These are phyloP conservation scores for Phytopythium sindhum DNA, from an alignment of 352 stramenopile species.

Conservation along the genomic window DNA sequence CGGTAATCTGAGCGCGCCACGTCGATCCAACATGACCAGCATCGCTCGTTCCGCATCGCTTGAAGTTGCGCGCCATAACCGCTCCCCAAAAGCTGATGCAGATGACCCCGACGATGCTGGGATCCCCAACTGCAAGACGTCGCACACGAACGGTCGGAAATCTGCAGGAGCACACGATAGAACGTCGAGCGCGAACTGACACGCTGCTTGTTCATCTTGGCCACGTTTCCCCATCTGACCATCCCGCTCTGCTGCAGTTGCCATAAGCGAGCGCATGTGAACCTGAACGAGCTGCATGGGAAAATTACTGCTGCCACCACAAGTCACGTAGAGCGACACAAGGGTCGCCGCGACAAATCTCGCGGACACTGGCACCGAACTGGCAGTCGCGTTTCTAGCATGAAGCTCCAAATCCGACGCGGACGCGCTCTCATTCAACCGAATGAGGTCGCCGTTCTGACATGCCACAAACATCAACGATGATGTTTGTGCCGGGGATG, in stretches of 20 bases:
- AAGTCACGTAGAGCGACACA: conserved; percentile 63
- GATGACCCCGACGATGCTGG: background rate
- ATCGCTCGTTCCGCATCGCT: conserved; percentile 4
- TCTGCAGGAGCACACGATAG: conserved; percentile 50
- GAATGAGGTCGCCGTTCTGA: conserved; percentile 54
- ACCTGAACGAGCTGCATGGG: conserved; percentile 64
- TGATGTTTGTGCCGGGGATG: conserved; percentile 8
- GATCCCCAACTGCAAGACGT: conserved; percentile 23
- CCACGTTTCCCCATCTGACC: background rate
- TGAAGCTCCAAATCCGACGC: conserved; percentile 45
- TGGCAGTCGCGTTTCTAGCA: conserved; percentile 1
- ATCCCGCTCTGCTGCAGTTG: background rate
- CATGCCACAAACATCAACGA: conserved; percentile 61
- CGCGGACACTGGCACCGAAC: background rate
- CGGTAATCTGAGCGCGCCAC: background rate
- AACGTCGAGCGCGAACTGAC: conserved; percentile 47
- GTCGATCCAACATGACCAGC: conserved; percentile 5
- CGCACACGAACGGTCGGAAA: conserved; percentile 45
- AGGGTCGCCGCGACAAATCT: conserved; percentile 21
- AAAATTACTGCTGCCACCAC: conserved; percentile 46
- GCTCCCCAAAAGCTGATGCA: background rate
- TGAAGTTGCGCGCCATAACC: background rate
- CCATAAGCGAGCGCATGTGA: conserved; percentile 47
- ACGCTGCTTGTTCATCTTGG: conserved; percentile 3
- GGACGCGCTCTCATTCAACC: conserved; percentile 53